These are phyloP conservation scores for Yamadazyma aaseri DNA, from an alignment of 1,139 yeast genomes.

Conservation along the genomic window DNA sequence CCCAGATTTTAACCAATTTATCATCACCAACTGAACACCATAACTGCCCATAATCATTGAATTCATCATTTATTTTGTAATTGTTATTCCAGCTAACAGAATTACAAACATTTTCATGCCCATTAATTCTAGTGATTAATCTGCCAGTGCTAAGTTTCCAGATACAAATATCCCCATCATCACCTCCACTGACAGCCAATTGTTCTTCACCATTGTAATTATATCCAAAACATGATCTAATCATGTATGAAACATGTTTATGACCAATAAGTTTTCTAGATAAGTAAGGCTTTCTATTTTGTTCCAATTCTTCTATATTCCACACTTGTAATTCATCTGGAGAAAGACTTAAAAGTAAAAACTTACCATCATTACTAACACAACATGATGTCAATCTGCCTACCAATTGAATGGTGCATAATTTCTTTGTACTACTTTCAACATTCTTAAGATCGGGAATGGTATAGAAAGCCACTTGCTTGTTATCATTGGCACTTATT, in stretches of 20 bases:
- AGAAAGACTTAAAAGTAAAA: slow-evolving; percentile 62
- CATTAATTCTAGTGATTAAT: slow-evolving; percentile 55
- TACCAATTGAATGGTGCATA: slow-evolving; percentile 33
- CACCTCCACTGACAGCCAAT: slow-evolving; percentile 77
- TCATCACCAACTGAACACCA: slow-evolving; percentile 92
- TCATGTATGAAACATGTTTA: slow-evolving; percentile 64
- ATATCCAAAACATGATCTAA: slow-evolving; percentile 77
- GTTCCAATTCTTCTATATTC: slow-evolving; percentile 41
- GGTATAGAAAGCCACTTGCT: slow-evolving; percentile 52
- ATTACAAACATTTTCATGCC: slow-evolving; percentile 69
- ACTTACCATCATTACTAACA: slow-evolving; percentile 41
- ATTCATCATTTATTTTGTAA: slow-evolving; percentile 17
- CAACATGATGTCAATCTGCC: slow-evolving; percentile 45
- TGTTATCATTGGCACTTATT: slow-evolving; percentile 63
- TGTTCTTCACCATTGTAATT: slow-evolving; percentile 53
- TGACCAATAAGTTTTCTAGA: slow-evolving; percentile 70
- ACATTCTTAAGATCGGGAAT: slow-evolving; percentile 38
- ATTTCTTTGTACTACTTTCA: slow-evolving; percentile 32
- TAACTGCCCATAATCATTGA: slow-evolving; percentile 45
- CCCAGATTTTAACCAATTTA: slow-evolving; percentile 65
- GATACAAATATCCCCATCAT: slow-evolving; percentile 73
- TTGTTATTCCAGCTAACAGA: slow-evolving; percentile 72
- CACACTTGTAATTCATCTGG: slow-evolving; percentile 81
- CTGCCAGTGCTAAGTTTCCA: slow-evolving; percentile 82
- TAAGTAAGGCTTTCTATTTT: slow-evolving; percentile 38